Evolutionary conservation across 306 rosid species (phyloP), one percentile per base, ranked within the genome.

Genomic region (Cucumis melo): DNA sequence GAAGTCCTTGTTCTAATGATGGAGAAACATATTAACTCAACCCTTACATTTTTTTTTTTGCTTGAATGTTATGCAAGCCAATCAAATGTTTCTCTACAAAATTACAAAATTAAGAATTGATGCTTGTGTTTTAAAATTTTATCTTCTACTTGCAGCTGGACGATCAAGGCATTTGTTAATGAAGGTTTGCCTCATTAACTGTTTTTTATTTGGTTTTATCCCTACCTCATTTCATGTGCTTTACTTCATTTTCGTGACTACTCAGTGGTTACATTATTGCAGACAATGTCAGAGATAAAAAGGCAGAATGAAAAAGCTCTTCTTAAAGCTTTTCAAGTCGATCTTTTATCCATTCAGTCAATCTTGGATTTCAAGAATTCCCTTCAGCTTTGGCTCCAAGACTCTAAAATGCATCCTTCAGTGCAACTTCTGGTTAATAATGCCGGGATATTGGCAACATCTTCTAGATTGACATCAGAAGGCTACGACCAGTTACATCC

Each of bases 361-460:
- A 81, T 85, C 68, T 16, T 83, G 72, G 78, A 82, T 74, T 93
- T 93, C 77, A 84, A 64, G 80, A 73, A 11, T 24, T 90, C 96
- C 59, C 76, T 93, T 79, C 85, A 73, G 80, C 87, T 83, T 81
- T 93, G 98, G 97, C 93, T 93, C 68, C 75, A 78, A 60, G 84
- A 86, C 79, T 87, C 97, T 38, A 73, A 80, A 78, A 81, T 93
- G 92, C 94, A 90, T 87, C 81, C 87, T 89, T 93, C 98, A 0
- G 77, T 91, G 75, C 97, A 91, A 80, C 61, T 93, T 70, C 83
- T 93, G 76, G 84, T 93, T 67, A 93, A 93, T 88, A 88, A 89
- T 78, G 98, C 97, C 73, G 98, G 98, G 79, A 87, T 91, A 81
- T 84, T 93, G 63, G 98, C 97, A 59, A 91, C 91, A 32, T 93